Conservation (phyloP, 2,329 filamentous ascomycete genomes). For the Parascedosporium putredinis region DNA sequence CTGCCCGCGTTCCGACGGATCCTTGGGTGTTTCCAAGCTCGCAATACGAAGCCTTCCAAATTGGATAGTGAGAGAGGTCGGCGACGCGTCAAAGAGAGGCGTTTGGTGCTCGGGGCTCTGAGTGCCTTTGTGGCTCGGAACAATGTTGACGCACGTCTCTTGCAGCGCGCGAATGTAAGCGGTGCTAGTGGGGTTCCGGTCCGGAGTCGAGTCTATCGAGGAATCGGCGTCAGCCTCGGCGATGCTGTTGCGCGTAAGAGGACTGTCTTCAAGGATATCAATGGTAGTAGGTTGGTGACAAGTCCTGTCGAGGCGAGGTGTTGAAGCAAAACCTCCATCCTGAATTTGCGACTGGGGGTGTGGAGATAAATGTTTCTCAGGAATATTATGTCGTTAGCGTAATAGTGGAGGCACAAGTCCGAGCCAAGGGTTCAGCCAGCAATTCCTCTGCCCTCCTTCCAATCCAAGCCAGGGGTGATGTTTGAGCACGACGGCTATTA, state of each 20-base stretch:
- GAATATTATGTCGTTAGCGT: too few relatives aligned
- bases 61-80: constrained; percentile 1
- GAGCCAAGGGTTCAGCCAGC: too few relatives aligned
- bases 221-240: constrained; percentile 2
- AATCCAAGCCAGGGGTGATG: background rate
- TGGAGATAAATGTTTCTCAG: background rate
- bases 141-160: constrained; percentile 7
- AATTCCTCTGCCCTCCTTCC: background rate
- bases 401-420: too few relatives aligned
- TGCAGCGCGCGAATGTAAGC: constrained; percentile 5
- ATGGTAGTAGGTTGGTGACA: background rate
- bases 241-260: background rate
- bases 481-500: background rate
- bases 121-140: background rate
- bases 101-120: constrained; percentile 2
- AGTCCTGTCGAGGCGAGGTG: background rate
- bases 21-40: constrained; percentile 4
- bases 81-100: background rate
- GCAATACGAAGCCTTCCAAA: constrained; percentile 10
- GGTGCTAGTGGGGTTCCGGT: constrained; percentile 3
- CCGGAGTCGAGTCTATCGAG: background rate
- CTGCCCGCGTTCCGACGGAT: constrained; percentile 10
- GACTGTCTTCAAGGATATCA: constrained; percentile 6
- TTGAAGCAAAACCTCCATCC: background rate
- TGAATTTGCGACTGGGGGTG: background rate